These are phyloP conservation scores for Hibiscus trionum DNA, from an alignment of 345 rosid species.

Conservation along the genomic window DNA sequence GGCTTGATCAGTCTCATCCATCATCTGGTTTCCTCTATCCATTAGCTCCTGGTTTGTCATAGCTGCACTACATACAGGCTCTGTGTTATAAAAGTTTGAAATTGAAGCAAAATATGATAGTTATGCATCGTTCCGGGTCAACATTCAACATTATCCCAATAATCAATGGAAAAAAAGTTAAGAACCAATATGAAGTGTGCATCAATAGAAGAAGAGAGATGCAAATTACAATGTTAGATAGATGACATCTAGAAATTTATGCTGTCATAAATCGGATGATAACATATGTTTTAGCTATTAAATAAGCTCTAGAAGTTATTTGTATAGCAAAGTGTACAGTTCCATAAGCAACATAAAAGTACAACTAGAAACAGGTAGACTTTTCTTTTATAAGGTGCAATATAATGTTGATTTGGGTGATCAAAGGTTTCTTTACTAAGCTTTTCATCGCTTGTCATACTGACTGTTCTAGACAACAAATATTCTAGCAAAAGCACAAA, in stretches of 20 bases:
- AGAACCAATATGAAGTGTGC: neutral
- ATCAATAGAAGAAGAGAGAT: neutral
- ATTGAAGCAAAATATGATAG: neutral
- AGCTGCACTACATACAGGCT: conserved; percentile 35
- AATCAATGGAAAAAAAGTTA: neutral
- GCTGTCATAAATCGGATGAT: neutral
- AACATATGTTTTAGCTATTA: neutral
- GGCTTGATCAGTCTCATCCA: conserved; percentile 95
- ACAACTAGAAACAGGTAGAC: neutral
- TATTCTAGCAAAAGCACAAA: neutral
- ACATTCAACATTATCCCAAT: neutral
- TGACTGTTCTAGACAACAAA: neutral
- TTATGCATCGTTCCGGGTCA: neutral
- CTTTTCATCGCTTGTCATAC: neutral
- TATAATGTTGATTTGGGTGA: neutral
- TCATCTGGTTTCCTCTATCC: conserved; percentile 65
- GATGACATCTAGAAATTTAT: neutral
- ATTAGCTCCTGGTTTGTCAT: conserved; percentile 79
- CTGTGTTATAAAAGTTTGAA: conserved; percentile 11
- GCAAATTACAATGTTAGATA: neutral
- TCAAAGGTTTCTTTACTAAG: neutral
- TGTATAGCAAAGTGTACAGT: neutral
- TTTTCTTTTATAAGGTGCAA: neutral
- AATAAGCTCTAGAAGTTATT: neutral
- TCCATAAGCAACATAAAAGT: neutral